These are phyloP conservation scores for Phalaenopsis equestris DNA, from an alignment of 106 monocot species.

Conservation along the genomic window DNA sequence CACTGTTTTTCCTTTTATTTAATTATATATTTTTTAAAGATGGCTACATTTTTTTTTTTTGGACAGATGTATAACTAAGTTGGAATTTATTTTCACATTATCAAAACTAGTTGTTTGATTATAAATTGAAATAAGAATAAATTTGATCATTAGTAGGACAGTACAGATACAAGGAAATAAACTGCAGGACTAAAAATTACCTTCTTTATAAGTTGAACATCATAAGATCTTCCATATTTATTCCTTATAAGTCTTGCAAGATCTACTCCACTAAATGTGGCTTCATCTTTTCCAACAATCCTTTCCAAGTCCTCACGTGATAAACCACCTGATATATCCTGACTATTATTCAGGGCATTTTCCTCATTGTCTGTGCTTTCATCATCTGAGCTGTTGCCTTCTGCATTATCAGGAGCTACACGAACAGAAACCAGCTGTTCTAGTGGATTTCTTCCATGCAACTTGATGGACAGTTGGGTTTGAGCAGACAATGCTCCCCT, in stretches of 20 bases:
- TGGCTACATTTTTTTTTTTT: background rate
- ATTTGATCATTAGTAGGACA: background rate
- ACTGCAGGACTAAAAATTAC: slow-evolving; percentile 16
- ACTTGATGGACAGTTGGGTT: slow-evolving; percentile 14
- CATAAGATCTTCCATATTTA: slow-evolving; percentile 97
- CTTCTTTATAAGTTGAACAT: slow-evolving; percentile 97
- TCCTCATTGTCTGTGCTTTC: slow-evolving; percentile 27
- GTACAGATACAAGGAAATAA: background rate
- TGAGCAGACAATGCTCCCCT: slow-evolving; percentile 28
- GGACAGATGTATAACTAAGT: background rate
- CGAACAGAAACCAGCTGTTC: slow-evolving; percentile 19
- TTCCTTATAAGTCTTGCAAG: slow-evolving; percentile 92
- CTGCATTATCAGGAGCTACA: slow-evolving; percentile 39
- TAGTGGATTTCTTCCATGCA: slow-evolving; percentile 11
- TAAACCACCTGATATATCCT: slow-evolving; percentile 25
- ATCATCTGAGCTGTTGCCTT: slow-evolving; percentile 28
- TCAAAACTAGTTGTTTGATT: background rate
- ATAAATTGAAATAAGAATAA: background rate
- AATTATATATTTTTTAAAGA: background rate
- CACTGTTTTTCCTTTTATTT: background rate
- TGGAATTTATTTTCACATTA: background rate
- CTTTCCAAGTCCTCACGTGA: slow-evolving; percentile 79
- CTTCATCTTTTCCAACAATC: slow-evolving; percentile 72
- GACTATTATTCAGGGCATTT: slow-evolving; percentile 17
- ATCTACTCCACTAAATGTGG: slow-evolving; percentile 79